phyloP scores from a whole-genome alignment of 768 basidiomycete species.

The Mycena floridula region DNA sequence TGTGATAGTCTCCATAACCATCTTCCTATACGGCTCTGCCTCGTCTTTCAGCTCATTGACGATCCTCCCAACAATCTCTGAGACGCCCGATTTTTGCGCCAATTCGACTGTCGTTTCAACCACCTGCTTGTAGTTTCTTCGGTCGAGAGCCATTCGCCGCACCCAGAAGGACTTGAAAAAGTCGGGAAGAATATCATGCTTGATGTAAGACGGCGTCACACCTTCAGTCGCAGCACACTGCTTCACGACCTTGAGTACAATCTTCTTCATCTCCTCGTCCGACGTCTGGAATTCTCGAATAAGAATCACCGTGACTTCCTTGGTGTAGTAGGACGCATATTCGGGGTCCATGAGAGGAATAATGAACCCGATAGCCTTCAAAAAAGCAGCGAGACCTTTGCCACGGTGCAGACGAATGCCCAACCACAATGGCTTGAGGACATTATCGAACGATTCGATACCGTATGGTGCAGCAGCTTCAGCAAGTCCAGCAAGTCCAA shows the following conservation, averaged over 20 bases:
- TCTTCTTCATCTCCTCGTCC: constrained; percentile 99
- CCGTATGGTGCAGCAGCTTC: constrained; percentile 98
- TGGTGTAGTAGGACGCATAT: constrained; percentile 98
- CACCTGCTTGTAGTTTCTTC: constrained; percentile 93
- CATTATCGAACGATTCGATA: constrained; percentile 98
- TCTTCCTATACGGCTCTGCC: constrained; percentile 91
- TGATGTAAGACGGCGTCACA: constrained; percentile 93
- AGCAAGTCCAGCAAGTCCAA: constrained; percentile 88
- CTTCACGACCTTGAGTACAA: constrained; percentile 97
- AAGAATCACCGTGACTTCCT: constrained; percentile 94
- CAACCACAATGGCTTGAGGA: constrained; percentile 90
- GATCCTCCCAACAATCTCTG: constrained; percentile 88
- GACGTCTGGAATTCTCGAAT: constrained; percentile 99
- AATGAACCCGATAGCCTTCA: constrained; percentile 98
- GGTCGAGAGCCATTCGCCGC: constrained; percentile 93
- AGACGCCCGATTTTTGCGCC: constrained; percentile 93
- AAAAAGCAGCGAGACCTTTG: constrained; percentile 90
- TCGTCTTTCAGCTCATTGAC: constrained; percentile 91
- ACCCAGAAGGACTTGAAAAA: constrained; percentile 99
- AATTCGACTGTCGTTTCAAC: constrained; percentile 99
- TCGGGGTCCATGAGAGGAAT: constrained; percentile 99
- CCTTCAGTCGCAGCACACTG: constrained; percentile 99
- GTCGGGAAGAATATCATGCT: constrained; percentile 95
- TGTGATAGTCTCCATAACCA: constrained; percentile 99
- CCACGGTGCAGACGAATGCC: constrained; percentile 94